These are phyloP conservation scores for Fusarium sp. DNA, from an alignment of 2,329 filamentous ascomycete species.

Conservation along the genomic window DNA sequence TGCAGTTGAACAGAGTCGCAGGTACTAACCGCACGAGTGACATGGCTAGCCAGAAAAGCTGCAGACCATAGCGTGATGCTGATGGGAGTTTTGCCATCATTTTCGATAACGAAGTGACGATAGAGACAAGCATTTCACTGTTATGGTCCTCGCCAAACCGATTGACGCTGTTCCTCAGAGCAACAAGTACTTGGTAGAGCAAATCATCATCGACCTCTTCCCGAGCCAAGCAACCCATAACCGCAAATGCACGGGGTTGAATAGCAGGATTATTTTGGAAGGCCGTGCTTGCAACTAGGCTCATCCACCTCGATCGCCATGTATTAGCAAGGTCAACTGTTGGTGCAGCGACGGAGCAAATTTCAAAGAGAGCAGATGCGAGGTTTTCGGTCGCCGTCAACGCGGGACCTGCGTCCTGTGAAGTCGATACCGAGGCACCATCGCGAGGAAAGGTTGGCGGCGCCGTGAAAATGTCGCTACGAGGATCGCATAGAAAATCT, in stretches of 20 bases:
- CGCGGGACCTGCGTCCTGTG: constrained; percentile 62
- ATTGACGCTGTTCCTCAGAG: constrained; percentile 71
- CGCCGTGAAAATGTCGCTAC: constrained; percentile 66
- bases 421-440: constrained; percentile 63
- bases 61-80: constrained; percentile 73
- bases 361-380: constrained; percentile 69
- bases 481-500: constrained; percentile 67
- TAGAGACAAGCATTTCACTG: constrained; percentile 74
- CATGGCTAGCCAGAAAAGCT: constrained; percentile 76
- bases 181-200: constrained; percentile 76
- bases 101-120: constrained; percentile 73
- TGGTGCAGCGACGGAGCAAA: constrained; percentile 70
- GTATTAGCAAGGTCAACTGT: constrained; percentile 72
- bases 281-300: constrained; percentile 75
- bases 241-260: constrained; percentile 74
- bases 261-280: constrained; percentile 79
- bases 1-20: constrained; percentile 70
- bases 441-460: constrained; percentile 59
- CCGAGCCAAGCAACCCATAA: constrained; percentile 76
- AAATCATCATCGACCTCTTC: constrained; percentile 78
- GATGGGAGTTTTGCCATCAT: constrained; percentile 76
- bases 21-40: constrained; percentile 73
- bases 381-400: constrained; percentile 69
- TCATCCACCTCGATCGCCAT: constrained; percentile 79
- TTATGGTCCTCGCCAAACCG: constrained; percentile 72